Evolutionary conservation across 208 protist species (phyloP).

Genomic region (Trypanosoma lewisi): DNA sequence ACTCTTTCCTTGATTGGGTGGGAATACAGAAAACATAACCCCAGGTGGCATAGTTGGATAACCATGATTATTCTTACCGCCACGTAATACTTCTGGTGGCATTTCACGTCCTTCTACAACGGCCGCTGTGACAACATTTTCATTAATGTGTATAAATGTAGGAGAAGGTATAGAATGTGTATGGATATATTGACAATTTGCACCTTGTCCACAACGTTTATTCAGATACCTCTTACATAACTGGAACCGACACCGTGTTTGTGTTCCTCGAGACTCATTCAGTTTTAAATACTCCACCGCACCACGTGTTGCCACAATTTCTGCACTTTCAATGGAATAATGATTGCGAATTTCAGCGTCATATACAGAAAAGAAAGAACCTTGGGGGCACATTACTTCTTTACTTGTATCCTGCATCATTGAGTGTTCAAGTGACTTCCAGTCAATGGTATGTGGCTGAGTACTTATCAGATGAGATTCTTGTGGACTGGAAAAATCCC

Average conservation of each 20-base stretch:
- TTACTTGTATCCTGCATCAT: constrained; percentile 15
- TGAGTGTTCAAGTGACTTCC: constrained; percentile 21
- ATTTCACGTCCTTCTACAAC: constrained; percentile 13
- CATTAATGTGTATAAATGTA: constrained; percentile 64
- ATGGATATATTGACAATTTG: constrained; percentile 67
- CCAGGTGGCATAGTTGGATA: constrained; percentile 52
- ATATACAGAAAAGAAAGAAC: constrained; percentile 55
- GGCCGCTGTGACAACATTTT: constrained; percentile 43
- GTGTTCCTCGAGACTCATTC: constrained; percentile 44
- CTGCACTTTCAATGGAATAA: constrained; percentile 47
- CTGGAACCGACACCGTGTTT: constrained; percentile 69
- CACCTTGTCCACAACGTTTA: constrained; percentile 35
- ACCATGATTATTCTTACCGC: constrained; percentile 46
- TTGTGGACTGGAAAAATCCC: background rate
- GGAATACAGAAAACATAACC: constrained; percentile 46
- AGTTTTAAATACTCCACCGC: constrained; percentile 54
- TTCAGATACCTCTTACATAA: constrained; percentile 51
- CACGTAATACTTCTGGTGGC: constrained; percentile 30
- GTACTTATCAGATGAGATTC: background rate
- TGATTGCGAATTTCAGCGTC: constrained; percentile 50
- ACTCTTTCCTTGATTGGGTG: constrained; percentile 52
- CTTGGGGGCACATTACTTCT: constrained; percentile 30
- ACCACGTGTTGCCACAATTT: constrained; percentile 60
- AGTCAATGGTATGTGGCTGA: constrained; percentile 4
- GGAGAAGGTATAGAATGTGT: constrained; percentile 29